phyloP scores from a whole-genome alignment of 1,284 basidiomycete genomes.

The Naganishia cerealis region DNA sequence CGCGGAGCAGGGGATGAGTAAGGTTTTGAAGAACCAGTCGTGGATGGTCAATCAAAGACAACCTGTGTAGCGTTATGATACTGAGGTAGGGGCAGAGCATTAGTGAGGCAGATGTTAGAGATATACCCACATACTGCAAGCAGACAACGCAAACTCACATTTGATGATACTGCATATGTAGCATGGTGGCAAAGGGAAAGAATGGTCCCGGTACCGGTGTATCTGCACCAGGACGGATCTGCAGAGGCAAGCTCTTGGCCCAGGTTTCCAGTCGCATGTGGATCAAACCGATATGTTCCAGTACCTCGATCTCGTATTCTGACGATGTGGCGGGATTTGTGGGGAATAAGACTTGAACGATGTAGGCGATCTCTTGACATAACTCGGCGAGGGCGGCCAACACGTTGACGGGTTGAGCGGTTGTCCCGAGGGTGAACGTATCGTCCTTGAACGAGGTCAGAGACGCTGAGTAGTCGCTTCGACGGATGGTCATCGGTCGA shows the following conservation, averaged over 20 bases:
- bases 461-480: slow-evolving; percentile 14
- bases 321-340: slow-evolving; percentile 10
- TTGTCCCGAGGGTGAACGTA: slow-evolving; percentile 11
- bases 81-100: background rate
- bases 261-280: slow-evolving; percentile 16
- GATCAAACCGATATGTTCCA: slow-evolving; percentile 15
- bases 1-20: slow-evolving; percentile 3
- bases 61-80: slow-evolving; percentile 11
- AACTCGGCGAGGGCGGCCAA: slow-evolving; percentile 16
- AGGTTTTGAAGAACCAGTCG: slow-evolving; percentile 13
- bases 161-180: slow-evolving; percentile 21
- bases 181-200: slow-evolving; percentile 18
- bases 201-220: slow-evolving; percentile 18
- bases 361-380: slow-evolving; percentile 16
- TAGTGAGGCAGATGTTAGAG: background rate
- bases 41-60: slow-evolving; percentile 19
- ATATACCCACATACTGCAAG: background rate
- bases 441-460: slow-evolving; percentile 12
- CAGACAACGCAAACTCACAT: background rate
- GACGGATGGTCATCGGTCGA: slow-evolving; percentile 12
- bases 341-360: slow-evolving; percentile 14
- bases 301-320: slow-evolving; percentile 23
- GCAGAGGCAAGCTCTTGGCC: slow-evolving; percentile 15
- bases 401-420: slow-evolving; percentile 1
- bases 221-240: slow-evolving; percentile 15